phyloP scores from a whole-genome alignment of 805 yeast genomes.

The Lipomyces mesembrius region DNA sequence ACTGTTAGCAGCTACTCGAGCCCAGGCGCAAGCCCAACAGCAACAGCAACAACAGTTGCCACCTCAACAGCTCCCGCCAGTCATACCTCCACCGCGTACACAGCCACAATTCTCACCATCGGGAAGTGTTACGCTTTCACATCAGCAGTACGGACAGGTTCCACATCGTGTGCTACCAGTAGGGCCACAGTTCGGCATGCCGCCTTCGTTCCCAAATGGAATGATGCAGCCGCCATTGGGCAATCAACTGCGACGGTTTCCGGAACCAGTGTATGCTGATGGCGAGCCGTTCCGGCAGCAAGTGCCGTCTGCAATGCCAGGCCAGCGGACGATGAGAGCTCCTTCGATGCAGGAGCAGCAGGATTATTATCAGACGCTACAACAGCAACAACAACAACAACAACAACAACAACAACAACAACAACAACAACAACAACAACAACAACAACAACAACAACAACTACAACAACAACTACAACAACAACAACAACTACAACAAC shows the following conservation, averaged over 20 bases:
- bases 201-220: conserved; percentile 28
- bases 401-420: conserved; percentile 2
- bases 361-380: conserved; percentile 12
- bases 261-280: neutral
- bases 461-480: no score
- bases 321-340: conserved; percentile 26
- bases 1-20: conserved; percentile 51
- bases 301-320: conserved; percentile 16
- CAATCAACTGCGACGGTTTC: neutral
- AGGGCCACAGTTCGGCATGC: conserved; percentile 2
- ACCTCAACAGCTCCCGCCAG: neutral
- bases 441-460: conserved; percentile 17
- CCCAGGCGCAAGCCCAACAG: conserved; percentile 39
- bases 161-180: neutral
- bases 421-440: conserved; percentile 17
- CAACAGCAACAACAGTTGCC: conserved; percentile 13
- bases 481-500: conserved; percentile 21
- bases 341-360: conserved; percentile 39
- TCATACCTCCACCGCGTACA: conserved; percentile 6
- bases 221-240: conserved; percentile 42
- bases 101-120: conserved; percentile 22
- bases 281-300: conserved; percentile 38
- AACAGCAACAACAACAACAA: conserved; percentile 15
- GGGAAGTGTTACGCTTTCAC: neutral
- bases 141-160: neutral